Conservation (phyloP, 2,329 filamentous ascomycete species). For the Grosmannia serpens region DNA sequence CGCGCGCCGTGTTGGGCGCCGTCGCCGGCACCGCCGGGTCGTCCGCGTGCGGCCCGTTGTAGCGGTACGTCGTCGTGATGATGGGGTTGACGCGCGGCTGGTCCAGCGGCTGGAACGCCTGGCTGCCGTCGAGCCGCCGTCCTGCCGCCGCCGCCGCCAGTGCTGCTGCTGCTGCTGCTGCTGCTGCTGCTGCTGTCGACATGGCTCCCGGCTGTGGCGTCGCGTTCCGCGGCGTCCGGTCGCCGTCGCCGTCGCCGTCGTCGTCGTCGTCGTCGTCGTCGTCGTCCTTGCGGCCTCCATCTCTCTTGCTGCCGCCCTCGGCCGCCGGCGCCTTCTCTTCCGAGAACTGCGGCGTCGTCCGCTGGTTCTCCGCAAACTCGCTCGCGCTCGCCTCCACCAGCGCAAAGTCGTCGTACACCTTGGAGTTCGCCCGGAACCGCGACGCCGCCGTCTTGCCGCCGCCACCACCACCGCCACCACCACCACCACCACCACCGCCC, state of each 20-base stretch:
- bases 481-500: slow-evolving; percentile 43
- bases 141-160: too few relatives aligned
- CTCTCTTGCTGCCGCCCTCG: slow-evolving; percentile 2
- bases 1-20: slow-evolving; percentile 35
- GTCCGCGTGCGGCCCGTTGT: slow-evolving; percentile 45
- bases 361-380: slow-evolving; percentile 59
- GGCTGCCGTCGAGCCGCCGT: not conserved
- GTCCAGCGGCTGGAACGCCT: slow-evolving; percentile 7
- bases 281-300: not conserved
- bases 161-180: too few relatives aligned
- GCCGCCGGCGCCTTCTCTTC: slow-evolving; percentile 29
- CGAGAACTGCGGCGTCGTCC: slow-evolving; percentile 53
- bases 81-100: slow-evolving; percentile 45
- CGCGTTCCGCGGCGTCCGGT: slow-evolving; percentile 31
- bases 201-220: slow-evolving; percentile 24
- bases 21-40: slow-evolving; percentile 37
- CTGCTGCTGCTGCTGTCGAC: not conserved
- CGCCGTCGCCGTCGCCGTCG: slow-evolving; percentile 7
- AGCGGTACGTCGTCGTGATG: slow-evolving; percentile 47
- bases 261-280: not conserved
- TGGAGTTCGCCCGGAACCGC: slow-evolving; percentile 58
- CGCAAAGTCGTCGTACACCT: slow-evolving; percentile 73
- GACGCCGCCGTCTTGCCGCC: slow-evolving; percentile 12
- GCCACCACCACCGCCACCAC: slow-evolving; percentile 24
- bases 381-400: slow-evolving; percentile 60